These are phyloP conservation scores for Berberis vulgaris DNA, from an alignment of 164 flowering plant species.

Conservation along the genomic window DNA sequence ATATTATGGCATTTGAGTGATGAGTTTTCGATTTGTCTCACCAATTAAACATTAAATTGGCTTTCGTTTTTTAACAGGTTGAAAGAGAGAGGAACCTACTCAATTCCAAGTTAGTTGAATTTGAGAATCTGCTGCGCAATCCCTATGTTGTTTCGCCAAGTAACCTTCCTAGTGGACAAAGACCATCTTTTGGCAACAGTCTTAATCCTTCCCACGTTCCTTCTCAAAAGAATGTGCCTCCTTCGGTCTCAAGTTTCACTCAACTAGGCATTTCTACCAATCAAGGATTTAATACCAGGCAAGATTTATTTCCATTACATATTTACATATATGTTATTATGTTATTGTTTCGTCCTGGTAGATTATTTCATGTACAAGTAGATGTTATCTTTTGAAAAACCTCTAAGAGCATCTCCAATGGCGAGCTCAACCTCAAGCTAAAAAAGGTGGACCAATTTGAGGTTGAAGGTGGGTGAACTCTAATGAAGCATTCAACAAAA, in stretches of 20 bases:
- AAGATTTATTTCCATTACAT: conserved; percentile 9
- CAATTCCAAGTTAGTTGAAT: conserved; percentile 58
- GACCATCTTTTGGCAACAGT: conserved; percentile 23
- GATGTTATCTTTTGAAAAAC: too few relatives aligned
- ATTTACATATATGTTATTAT: not conserved
- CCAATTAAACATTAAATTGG: too few relatives aligned
- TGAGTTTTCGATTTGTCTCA: too few relatives aligned
- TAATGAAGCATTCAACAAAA: too few relatives aligned
- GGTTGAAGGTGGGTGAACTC: too few relatives aligned
- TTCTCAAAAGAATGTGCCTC: conserved; percentile 30
- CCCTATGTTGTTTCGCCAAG: conserved; percentile 31
- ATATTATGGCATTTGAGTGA: not conserved
- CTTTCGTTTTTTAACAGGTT: conserved; percentile 33
- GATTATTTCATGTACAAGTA: too few relatives aligned
- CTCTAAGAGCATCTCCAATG: too few relatives aligned
- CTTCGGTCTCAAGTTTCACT: conserved; percentile 52
- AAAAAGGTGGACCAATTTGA: too few relatives aligned
- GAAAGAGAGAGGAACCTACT: conserved; percentile 73
- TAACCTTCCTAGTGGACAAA: conserved; percentile 21
- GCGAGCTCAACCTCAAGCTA: too few relatives aligned
- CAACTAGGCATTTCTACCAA: conserved; percentile 40
- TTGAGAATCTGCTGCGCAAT: conserved; percentile 49
- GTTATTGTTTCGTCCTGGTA: not conserved
- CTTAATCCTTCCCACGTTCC: conserved; percentile 17
- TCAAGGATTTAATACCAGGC: conserved; percentile 30